phyloP scores from a whole-genome alignment of 2,329 filamentous ascomycete species.

The Cyanodermella asteris region DNA sequence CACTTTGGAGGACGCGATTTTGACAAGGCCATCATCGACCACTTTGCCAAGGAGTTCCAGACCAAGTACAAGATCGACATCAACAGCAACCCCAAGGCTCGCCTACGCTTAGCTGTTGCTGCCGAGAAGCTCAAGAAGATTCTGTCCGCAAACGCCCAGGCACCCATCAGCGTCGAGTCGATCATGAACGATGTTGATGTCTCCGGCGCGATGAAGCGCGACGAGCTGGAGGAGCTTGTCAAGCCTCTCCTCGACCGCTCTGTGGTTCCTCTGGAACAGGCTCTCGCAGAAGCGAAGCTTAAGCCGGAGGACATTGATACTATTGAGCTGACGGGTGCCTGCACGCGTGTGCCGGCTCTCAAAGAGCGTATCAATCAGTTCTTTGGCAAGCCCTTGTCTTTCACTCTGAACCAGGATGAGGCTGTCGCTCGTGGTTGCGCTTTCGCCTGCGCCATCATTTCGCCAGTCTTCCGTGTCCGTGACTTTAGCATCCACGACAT shows the following conservation, averaged over 20 bases:
- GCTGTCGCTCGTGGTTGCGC: constrained; percentile 87
- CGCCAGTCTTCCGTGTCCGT: constrained; percentile 91
- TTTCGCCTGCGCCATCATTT: constrained; percentile 93
- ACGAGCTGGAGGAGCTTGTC: constrained; percentile 82
- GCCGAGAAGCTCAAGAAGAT: constrained; percentile 99
- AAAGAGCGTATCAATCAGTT: constrained; percentile 78
- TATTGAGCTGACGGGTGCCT: constrained; percentile 85
- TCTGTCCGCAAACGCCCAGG: constrained; percentile 79
- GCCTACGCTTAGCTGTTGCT: constrained; percentile 64
- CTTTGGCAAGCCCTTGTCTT: constrained; percentile 83
- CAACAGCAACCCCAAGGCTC: constrained; percentile 69
- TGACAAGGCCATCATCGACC: constrained; percentile 80
- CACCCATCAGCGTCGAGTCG: constrained; percentile 89
- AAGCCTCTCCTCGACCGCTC: constrained; percentile 59
- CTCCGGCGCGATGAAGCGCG: constrained; percentile 66
- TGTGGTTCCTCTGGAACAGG: constrained; percentile 62
- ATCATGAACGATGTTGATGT: constrained; percentile 97
- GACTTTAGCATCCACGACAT: constrained; percentile 97
- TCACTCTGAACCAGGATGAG: constrained; percentile 96
- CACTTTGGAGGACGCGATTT: constrained; percentile 97
- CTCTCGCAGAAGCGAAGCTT: constrained; percentile 80
- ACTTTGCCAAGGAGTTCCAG: constrained; percentile 92
- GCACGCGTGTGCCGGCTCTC: constrained; percentile 77
- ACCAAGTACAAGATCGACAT: constrained; percentile 97
- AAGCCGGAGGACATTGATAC: constrained; percentile 78